phyloP scores from a whole-genome alignment of 345 rosid species.

The Linum usitatissimum region DNA sequence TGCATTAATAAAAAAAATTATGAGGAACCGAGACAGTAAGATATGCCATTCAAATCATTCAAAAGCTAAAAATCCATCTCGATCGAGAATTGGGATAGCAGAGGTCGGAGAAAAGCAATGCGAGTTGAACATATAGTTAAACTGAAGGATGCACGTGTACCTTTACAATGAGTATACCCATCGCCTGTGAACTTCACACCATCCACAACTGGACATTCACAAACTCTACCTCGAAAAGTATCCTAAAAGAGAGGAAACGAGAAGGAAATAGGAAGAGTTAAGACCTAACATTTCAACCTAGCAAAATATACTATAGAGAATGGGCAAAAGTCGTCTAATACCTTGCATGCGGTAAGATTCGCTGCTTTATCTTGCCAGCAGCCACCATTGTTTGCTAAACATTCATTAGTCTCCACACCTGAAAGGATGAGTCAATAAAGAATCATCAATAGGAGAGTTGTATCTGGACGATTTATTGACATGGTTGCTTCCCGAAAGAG shows the following conservation, averaged over 20 bases:
- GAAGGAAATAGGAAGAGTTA: not conserved
- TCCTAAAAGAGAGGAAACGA: constrained; percentile 37
- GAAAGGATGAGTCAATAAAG: not conserved
- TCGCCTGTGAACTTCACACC: constrained; percentile 80
- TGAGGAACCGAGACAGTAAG: not conserved
- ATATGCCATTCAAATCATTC: not conserved
- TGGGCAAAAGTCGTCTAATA: not conserved
- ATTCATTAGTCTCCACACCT: constrained; percentile 25
- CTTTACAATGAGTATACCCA: constrained; percentile 86
- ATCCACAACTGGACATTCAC: constrained; percentile 73
- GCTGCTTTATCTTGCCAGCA: constrained; percentile 27
- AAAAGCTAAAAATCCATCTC: not conserved
- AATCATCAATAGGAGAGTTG: not conserved
- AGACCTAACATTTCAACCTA: not conserved
- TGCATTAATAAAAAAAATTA: too few relatives aligned
- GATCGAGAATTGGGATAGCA: not conserved
- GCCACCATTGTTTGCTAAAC: constrained; percentile 26
- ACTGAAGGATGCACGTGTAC: constrained; percentile 18
- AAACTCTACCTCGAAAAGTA: constrained; percentile 88
- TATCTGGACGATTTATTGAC: not conserved
- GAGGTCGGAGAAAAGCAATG: not conserved
- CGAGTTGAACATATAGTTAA: not conserved
- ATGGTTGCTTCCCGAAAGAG: not conserved
- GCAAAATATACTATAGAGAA: not conserved
- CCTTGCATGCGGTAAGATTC: constrained; percentile 29